phyloP scores from a whole-genome alignment of 345 rosid genomes.

The Cardamine occulta region DNA sequence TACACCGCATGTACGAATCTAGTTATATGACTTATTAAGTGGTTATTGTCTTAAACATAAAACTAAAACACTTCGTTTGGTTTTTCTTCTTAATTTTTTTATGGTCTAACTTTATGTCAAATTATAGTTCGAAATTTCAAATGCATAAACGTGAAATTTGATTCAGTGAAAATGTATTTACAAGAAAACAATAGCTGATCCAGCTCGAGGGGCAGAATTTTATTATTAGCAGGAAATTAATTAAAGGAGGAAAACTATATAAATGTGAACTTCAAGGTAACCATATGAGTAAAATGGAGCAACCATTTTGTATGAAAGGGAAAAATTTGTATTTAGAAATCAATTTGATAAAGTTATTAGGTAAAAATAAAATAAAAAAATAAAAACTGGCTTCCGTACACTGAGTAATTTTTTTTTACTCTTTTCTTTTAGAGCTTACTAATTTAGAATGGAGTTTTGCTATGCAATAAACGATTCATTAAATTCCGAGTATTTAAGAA shows the following conservation, averaged over 20 bases:
- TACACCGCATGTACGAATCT: too few relatives aligned
- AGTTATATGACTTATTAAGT: slow-evolving; percentile 5
- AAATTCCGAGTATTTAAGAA: too few relatives aligned
- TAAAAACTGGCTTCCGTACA: not conserved
- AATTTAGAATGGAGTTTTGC: too few relatives aligned
- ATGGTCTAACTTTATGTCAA: not conserved
- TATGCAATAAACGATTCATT: too few relatives aligned
- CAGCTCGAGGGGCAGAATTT: not conserved
- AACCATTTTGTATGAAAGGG: not conserved
- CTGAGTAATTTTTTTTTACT: too few relatives aligned
- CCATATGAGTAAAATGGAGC: not conserved
- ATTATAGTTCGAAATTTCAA: not conserved
- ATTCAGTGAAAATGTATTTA: not conserved
- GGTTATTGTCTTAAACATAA: not conserved
- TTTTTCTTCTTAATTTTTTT: not conserved
- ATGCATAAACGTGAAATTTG: not conserved
- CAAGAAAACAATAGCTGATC: not conserved
- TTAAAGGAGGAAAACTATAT: not conserved
- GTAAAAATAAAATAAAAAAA: not conserved
- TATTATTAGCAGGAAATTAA: not conserved
- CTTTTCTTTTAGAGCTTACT: too few relatives aligned
- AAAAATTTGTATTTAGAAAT: not conserved
- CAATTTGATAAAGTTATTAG: not conserved
- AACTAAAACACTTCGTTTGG: not conserved
- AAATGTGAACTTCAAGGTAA: not conserved